Percentiles rank a stretch among this genome's conserved stretches.
These are phyloP conservation scores for Curvularia sp. DNA, from an alignment of 2,329 filamentous ascomycete genomes.

Conservation along the genomic window DNA sequence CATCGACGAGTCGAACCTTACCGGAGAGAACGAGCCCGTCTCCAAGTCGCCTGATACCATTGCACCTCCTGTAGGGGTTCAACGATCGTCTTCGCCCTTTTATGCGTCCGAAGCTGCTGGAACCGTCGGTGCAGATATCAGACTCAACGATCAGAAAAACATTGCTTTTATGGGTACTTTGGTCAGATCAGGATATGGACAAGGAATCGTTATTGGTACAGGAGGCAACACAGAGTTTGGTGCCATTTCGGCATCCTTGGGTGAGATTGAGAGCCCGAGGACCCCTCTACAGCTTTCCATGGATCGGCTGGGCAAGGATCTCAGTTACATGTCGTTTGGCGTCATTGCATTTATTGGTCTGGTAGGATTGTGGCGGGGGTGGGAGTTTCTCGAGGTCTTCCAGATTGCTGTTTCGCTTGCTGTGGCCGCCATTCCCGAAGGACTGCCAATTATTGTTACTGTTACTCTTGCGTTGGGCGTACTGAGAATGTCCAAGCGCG, in stretches of 20 bases:
- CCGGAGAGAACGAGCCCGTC: slow-evolving; percentile 94
- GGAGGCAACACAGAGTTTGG: slow-evolving; percentile 94
- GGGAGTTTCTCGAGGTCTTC: slow-evolving; percentile 90
- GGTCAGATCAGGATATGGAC: slow-evolving; percentile 91
- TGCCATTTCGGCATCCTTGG: slow-evolving; percentile 91
- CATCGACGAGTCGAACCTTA: slow-evolving; percentile 96
- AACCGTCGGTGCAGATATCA: slow-evolving; percentile 68
- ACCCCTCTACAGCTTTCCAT: slow-evolving; percentile 95
- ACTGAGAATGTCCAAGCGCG: slow-evolving; percentile 91
- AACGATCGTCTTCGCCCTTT: slow-evolving; percentile 61
- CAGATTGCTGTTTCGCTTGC: slow-evolving; percentile 96
- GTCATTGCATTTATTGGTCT: slow-evolving; percentile 94
- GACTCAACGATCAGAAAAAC: slow-evolving; percentile 79
- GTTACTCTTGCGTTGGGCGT: slow-evolving; percentile 95
- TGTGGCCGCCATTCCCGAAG: slow-evolving; percentile 94
- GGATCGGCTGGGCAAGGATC: slow-evolving; percentile 94
- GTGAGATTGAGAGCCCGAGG: slow-evolving; percentile 91
- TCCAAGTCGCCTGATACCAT: slow-evolving; percentile 74
- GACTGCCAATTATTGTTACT: slow-evolving; percentile 96
- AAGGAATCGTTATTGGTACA: slow-evolving; percentile 96
- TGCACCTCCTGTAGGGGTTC: slow-evolving; percentile 47
- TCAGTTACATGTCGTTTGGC: slow-evolving; percentile 95
- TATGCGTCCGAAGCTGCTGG: slow-evolving; percentile 66
- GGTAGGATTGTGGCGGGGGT: slow-evolving; percentile 88
- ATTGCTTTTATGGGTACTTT: slow-evolving; percentile 98